These are phyloP conservation scores for Teunomyces lycoperdinae DNA, from an alignment of 805 yeast species.

Conservation along the genomic window DNA sequence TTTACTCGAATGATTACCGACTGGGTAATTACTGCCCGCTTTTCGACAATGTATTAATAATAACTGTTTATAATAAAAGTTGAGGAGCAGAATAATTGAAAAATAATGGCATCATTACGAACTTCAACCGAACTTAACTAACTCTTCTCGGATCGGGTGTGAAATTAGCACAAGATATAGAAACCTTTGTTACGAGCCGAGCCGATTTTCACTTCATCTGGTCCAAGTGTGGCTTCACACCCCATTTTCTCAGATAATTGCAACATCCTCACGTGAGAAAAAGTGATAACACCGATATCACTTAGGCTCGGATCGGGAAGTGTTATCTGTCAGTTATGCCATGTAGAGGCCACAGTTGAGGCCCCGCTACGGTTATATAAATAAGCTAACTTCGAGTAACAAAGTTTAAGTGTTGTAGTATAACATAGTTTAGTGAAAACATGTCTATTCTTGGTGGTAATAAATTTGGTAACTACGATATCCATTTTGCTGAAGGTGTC, in stretches of 20 bases:
- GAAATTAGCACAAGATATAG: too few relatives aligned
- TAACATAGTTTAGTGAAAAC: neutral
- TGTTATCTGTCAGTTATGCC: neutral
- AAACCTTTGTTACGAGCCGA: neutral
- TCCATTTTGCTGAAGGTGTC: conserved; percentile 50
- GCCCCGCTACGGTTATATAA: neutral
- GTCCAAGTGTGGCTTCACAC: neutral
- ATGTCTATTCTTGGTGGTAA: conserved; percentile 1
- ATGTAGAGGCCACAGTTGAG: neutral
- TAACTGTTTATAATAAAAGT: too few relatives aligned
- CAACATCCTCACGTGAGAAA: neutral
- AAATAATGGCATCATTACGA: too few relatives aligned
- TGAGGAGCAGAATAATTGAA: too few relatives aligned
- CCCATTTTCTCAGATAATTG: neutral
- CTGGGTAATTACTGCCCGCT: too few relatives aligned
- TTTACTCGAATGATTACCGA: too few relatives aligned
- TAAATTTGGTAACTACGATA: conserved; percentile 37
- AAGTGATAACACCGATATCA: neutral
- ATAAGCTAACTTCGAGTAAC: neutral
- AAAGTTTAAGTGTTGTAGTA: too few relatives aligned
- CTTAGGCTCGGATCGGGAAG: conserved; percentile 1
- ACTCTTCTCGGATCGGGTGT: too few relatives aligned
- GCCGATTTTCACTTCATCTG: neutral
- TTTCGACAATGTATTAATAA: too few relatives aligned
- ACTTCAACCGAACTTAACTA: too few relatives aligned